A percentile compares a stretch with the other conserved stretches of the same genome.
Conservation (phyloP, 1,139 yeast species). For the Yamadazyma pseudoaaseri region DNA sequence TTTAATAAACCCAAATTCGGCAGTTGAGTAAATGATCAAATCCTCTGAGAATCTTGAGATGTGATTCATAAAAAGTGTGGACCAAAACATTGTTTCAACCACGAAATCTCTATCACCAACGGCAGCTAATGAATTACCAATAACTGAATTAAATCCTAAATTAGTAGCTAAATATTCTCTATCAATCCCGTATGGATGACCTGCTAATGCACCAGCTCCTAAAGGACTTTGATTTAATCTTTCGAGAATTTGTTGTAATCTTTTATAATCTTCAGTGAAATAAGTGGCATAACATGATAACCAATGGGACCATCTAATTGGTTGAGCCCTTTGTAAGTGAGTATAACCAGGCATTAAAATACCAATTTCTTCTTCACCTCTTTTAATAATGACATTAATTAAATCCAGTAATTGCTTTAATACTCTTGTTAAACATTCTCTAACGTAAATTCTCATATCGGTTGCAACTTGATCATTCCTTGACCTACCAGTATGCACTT, state of each 20-base stretch:
- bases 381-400: conserved; percentile 61
- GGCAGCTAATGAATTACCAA: conserved; percentile 93
- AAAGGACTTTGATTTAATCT: conserved; percentile 88
- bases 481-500: conserved; percentile 97
- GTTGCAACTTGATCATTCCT: conserved; percentile 99
- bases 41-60: conserved; percentile 93
- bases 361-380: conserved; percentile 85
- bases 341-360: conserved; percentile 98
- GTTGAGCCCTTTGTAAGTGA: conserved; percentile 97
- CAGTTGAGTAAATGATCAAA: conserved; percentile 91
- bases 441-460: conserved; percentile 91
- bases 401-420: conserved; percentile 58
- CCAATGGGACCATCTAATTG: conserved; percentile 99
- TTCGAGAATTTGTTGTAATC: conserved; percentile 74
- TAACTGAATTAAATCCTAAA: conserved; percentile 77
- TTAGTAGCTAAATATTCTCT: conserved; percentile 81
- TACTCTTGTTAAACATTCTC: conserved; percentile 67
- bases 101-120: conserved; percentile 98
- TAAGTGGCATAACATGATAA: conserved; percentile 91
- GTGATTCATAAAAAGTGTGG: conserved; percentile 93
- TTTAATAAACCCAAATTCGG: conserved; percentile 92
- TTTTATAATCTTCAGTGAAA: conserved; percentile 83
- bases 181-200: conserved; percentile 98
- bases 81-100: conserved; percentile 96
- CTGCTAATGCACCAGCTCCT: conserved; percentile 98